Base-by-base conservation (phyloP, 1,139 yeast genomes). In the Candida sanyaensis region DNA sequence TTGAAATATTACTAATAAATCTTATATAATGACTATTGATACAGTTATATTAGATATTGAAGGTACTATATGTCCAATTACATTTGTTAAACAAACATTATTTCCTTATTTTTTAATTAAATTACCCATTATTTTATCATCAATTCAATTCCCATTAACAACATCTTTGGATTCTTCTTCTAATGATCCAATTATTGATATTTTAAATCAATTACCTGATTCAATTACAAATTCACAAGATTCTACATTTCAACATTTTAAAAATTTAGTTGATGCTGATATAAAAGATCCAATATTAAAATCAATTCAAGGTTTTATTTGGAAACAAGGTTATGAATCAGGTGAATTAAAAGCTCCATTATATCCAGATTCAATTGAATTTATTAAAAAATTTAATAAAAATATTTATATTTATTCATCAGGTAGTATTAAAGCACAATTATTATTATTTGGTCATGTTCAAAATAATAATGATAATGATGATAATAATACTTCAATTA, bases 51-150 rank as follows among this genome's bases (percentile, higher is more conserved):
- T 89, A 9, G 97, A 90, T 57, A 89, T 90, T 27, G 97, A 92
- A 62, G 98, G 98, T 17, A 91, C 97, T 0, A 82, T 92, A 23
- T 91, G 97, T 62, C 92, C 97, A 3, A 90, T 91, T 31, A 77
- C 91, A 1, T 91, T 90, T 60, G 98, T 91, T 37, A 87, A 88
- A 59, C 92, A 88, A 34, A 72, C 69, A 3, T 69, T 91, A 39
- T 86, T 81, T 52, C 80, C 80, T 0, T 76, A 71, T 55, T 83
- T 80, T 52, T 68, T 80, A 41, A 61, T 63, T 44, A 46, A 59
- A 59, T 52, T 64, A 48, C 62, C 69, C 1, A 21, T 57, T 0
- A 53, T 65, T 9, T 53, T 78, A 10, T 23, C 44, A 5, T 31
- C 37, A 10, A 34, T 39, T 21, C 42, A 52, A 21, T 48, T 43